Base-by-base conservation (phyloP, 805 yeast species). In the Candida corydali region DNA sequence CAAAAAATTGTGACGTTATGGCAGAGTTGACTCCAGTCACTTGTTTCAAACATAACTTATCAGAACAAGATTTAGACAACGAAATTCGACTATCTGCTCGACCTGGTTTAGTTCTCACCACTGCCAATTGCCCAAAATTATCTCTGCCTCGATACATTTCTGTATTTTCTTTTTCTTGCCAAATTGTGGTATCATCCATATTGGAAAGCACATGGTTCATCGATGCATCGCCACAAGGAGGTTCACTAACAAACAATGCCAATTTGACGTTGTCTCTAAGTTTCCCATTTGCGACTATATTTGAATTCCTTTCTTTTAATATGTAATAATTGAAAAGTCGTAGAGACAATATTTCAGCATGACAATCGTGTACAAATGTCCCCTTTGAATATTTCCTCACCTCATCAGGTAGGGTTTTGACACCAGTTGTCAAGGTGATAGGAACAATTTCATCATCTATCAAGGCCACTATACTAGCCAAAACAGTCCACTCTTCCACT, bases 211-310 rank as follows among this genome's bases (percentile, higher is more conserved):
- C 40, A 17, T 54, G 50, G 1, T 59, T 70, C 77, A 87, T 74
- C 5, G 94, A 82, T 0, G 86, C 80, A 54, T 89, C 97, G 1
- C 98, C 98, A 63, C 98, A 89, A 0, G 97, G 97, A 0, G 81
- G 67, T 43, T 84, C 93, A 8, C 89, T 77, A 5, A 84, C 63
- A 42, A 76, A 81, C 44, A 87, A 52, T 0, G 79, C 81, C 37
- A 87, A 56, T 33, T 65, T 51, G 30, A 74, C 54, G 3, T 58
- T 62, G 0, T 44, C 35, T 29, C 59, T 70, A 34, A 76, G 34
- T 17, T 26, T 40, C 40, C 48, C 77, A 26, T 39, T 42, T 34
- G 56, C 57, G 16, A 57, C 34, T 5, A 44, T 14, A 18, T 18
- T 25, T 7, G 52, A 43, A 3, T 31, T 28, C 6, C 41, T 14